These are phyloP conservation scores for Jimgerdemannia flammicorona DNA, from an alignment of 192 early-diverging fungal genomes.

Conservation along the genomic window DNA sequence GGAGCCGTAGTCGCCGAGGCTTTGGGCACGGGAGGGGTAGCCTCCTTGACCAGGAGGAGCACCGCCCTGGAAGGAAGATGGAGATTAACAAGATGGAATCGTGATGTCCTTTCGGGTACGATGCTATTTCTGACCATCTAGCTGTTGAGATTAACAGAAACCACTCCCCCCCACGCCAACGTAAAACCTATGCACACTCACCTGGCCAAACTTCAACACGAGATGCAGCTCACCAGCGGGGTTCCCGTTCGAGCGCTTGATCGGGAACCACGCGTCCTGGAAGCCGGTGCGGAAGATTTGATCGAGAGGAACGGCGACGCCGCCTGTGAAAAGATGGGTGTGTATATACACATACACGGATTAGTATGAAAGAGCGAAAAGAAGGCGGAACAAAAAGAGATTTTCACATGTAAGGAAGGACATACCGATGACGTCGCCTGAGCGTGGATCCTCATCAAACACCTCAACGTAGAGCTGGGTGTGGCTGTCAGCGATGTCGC, in stretches of 20 bases:
- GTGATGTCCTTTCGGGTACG: too few species aligned
- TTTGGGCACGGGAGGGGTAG: background rate
- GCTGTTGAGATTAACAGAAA: background rate
- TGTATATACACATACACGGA: background rate
- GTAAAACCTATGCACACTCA: background rate
- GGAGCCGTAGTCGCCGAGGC: background rate
- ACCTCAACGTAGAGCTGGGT: constrained; percentile 23
- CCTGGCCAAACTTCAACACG: constrained; percentile 4
- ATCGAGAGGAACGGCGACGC: constrained; percentile 5
- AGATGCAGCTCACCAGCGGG: constrained; percentile 7
- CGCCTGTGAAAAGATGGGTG: background rate
- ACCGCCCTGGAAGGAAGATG: too few species aligned
- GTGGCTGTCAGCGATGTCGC: constrained; percentile 17
- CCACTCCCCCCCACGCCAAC: too few species aligned
- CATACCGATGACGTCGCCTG: constrained; percentile 17
- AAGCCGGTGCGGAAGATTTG: constrained; percentile 1
- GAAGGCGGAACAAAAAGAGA: background rate
- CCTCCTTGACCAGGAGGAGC: too few species aligned
- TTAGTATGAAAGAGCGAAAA: background rate
- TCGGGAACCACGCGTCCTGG: constrained; percentile 9
- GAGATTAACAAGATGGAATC: too few species aligned
- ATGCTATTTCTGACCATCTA: too few species aligned
- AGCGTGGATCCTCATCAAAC: constrained; percentile 21
- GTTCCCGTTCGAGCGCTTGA: constrained; percentile 7
- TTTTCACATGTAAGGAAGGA: background rate